Conservation (phyloP, 345 rosid species). For the Nephelium lappaceum region DNA sequence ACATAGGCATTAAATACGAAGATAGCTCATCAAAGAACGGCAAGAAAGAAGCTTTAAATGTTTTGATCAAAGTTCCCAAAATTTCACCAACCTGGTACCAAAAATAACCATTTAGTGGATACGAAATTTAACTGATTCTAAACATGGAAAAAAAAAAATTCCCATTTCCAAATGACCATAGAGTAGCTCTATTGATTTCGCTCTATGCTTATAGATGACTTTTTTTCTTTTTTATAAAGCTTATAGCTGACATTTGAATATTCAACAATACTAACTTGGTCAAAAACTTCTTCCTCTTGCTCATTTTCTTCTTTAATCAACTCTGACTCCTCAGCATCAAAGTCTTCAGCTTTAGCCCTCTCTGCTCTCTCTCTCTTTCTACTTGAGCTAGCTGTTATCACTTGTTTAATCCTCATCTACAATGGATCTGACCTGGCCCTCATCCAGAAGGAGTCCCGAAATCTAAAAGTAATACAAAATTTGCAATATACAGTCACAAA, state of each 20-base stretch:
- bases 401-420: slow-evolving; percentile 94
- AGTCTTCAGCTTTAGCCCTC: slow-evolving; percentile 94
- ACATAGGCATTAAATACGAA: slow-evolving; percentile 96
- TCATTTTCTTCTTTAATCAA: slow-evolving; percentile 98
- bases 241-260: slow-evolving; percentile 15
- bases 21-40: slow-evolving; percentile 95
- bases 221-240: background rate
- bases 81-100: slow-evolving; percentile 90
- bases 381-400: slow-evolving; percentile 95
- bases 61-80: slow-evolving; percentile 96
- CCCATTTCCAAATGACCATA: background rate
- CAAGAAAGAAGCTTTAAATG: slow-evolving; percentile 87
- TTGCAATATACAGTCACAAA: slow-evolving; percentile 8
- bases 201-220: background rate
- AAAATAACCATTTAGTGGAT: slow-evolving; percentile 7
- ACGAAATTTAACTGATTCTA: background rate
- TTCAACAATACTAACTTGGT: slow-evolving; percentile 68
- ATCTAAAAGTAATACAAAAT: slow-evolving; percentile 53
- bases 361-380: slow-evolving; percentile 93
- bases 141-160: background rate
- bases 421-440: slow-evolving; percentile 83
- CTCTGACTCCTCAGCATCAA: slow-evolving; percentile 98
- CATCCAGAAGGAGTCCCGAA: slow-evolving; percentile 77
- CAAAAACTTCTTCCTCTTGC: slow-evolving; percentile 99
- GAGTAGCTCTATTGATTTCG: background rate